Base-by-base conservation (phyloP, 352 stramenopile genomes). In the Pythium phragmitis region DNA sequence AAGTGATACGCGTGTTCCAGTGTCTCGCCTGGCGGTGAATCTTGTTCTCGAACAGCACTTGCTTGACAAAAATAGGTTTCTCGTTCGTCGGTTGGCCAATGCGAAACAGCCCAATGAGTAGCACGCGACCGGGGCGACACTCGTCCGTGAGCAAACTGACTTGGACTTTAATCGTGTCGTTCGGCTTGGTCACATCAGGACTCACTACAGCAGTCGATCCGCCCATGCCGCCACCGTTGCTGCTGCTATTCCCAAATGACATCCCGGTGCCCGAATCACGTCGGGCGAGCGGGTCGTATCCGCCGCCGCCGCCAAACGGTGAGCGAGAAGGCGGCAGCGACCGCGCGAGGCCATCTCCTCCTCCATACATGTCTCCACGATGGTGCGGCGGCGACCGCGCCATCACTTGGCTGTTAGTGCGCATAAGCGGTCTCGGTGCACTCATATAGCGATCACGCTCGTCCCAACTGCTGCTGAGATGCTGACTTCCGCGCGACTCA, bases 21-120 rank as follows among this genome's bases (percentile, higher is more conserved):
- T 69, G 82, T 5, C 77, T 65, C 48, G 85, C 85, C 55, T 85
- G 80, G 21, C 77, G 77, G 28, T 91, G 73, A 9, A 88, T 60
- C 47, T 88, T 89, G 73, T 86, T 86, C 63, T 94, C 83, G 43
- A 92, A 91, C 0, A 92, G 76, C 19, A 94, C 77, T 52, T 91
- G 82, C 62, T 91, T 91, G 41, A 94, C 79, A 42, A 94, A 94
- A 58, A 94, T 92, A 19, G 85, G 85, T 39, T 88, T 88, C 60
- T 92, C 81, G 52, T 91, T 91, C 7, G 80, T 84, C 17, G 75
- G 70, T 28, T 92, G 85, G n/a, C 81, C 79, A 6, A 82, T 68
- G 28, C 85, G 85, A 51, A 92, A 94, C 34, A 94, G 80, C 0
- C 85, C 85, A 36, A 94, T 81, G 52, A 94, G 78, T 8, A 94